Conservation (phyloP, 208 protist genomes). For the Crithidia mellificae region DNA sequence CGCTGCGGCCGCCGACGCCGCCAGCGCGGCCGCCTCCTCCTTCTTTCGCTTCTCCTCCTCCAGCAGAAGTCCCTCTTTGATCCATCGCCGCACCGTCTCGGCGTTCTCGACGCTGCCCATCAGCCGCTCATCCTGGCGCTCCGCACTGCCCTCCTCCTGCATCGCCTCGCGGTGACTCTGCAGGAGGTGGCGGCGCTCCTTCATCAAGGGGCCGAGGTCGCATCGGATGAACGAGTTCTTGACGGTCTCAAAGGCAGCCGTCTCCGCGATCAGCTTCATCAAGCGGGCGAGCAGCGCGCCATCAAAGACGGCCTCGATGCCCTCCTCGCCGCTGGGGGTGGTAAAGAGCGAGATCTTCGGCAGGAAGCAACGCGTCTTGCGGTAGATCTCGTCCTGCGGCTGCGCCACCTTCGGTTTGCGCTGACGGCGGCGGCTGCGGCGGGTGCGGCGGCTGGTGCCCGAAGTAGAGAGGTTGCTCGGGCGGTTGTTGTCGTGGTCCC, state of each 20-base stretch:
- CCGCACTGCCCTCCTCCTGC: constrained; percentile 55
- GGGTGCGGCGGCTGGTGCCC: constrained; percentile 33
- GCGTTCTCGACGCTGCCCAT: constrained; percentile 55
- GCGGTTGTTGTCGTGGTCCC: constrained; percentile 24
- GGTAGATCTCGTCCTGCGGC: constrained; percentile 65
- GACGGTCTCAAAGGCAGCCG: constrained; percentile 68
- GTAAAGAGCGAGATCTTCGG: constrained; percentile 47
- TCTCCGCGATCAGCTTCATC: constrained; percentile 82
- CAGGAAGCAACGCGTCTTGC: constrained; percentile 31
- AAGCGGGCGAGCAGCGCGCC: constrained; percentile 63
- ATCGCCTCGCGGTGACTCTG: constrained; percentile 51
- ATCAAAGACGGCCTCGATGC: constrained; percentile 65
- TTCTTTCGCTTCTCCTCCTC: constrained; percentile 45
- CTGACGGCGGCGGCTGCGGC: constrained; percentile 41
- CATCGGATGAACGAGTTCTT: constrained; percentile 73
- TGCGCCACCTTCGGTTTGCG: constrained; percentile 39
- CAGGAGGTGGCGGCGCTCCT: constrained; percentile 67
- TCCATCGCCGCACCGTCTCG: constrained; percentile 54
- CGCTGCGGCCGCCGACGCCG: constrained; percentile 6
- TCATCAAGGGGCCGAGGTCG: constrained; percentile 72
- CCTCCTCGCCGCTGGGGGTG: constrained; percentile 46
- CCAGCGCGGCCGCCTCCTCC: constrained; percentile 8
- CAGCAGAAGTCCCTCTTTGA: constrained; percentile 35
- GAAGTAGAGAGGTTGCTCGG: constrained; percentile 12
- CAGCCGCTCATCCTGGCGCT: constrained; percentile 72